phyloP scores from a whole-genome alignment of 768 basidiomycete species.

The Mycena venus region DNA sequence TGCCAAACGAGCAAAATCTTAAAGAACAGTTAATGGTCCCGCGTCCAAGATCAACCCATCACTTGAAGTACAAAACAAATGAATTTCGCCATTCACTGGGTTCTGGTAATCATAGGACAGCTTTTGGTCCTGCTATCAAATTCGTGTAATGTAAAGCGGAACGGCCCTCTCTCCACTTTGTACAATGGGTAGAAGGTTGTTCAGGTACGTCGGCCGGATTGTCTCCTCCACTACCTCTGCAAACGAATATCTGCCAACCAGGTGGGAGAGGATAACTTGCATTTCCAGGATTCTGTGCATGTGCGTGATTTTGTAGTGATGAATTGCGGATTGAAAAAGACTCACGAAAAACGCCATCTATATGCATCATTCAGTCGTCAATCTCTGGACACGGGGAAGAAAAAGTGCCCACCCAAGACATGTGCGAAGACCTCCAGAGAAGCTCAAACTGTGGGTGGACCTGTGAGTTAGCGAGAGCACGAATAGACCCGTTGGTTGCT shows the following conservation, averaged over 20 bases:
- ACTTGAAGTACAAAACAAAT: too few species aligned
- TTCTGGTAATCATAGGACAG: too few species aligned
- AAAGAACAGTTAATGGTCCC: too few species aligned
- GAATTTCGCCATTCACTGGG: too few species aligned
- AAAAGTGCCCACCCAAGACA: slow-evolving; percentile 7
- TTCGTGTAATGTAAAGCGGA: too few species aligned
- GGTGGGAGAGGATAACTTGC: slow-evolving; percentile 3
- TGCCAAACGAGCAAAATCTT: too few species aligned
- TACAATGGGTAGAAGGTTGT: too few species aligned
- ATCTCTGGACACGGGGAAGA: not conserved
- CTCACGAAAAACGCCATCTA: slow-evolving; percentile 13
- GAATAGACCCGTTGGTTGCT: not conserved
- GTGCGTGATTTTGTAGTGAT: not conserved
- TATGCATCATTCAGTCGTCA: not conserved
- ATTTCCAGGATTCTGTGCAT: slow-evolving; percentile 10
- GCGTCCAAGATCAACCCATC: too few species aligned
- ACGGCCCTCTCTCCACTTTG: too few species aligned
- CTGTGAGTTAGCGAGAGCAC: not conserved
- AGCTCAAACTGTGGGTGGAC: slow-evolving; percentile 3
- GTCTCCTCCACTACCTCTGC: not conserved
- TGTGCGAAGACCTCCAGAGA: slow-evolving; percentile 8
- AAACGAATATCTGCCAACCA: not conserved
- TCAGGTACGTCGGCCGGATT: too few species aligned
- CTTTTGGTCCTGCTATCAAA: too few species aligned
- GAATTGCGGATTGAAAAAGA: not conserved